Conservation (phyloP, 352 stramenopile species). For the Phytophthora ohioensis region DNA sequence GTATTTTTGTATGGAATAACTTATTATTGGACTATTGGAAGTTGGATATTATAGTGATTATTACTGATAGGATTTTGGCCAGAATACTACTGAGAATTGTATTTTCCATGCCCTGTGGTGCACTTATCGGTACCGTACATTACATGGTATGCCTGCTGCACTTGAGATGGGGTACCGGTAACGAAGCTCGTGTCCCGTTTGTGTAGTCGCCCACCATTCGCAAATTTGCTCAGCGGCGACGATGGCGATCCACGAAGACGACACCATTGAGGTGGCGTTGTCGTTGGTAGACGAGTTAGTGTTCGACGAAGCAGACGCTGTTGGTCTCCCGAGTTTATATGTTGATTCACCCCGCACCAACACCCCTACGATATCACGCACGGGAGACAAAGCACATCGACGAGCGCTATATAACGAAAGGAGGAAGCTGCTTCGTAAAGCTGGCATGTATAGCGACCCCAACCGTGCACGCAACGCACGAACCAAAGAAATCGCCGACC, state of each 20-base stretch:
- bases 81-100: no score
- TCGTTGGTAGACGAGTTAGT: conserved; percentile 4
- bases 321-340: neutral
- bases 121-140: no score
- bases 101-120: no score
- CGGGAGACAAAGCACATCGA: neutral
- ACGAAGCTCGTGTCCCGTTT: neutral
- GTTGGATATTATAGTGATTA: no score
- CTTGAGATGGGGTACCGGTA: no score
- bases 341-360: neutral
- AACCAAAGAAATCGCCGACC: conserved; percentile 49
- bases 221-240: neutral
- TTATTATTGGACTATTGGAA: no score
- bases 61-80: no score
- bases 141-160: no score
- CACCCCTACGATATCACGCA: no score
- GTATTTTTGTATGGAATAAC: no score
- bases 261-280: conserved; percentile 6
- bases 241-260: neutral
- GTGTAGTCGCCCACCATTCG: neutral
- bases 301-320: neutral
- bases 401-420: conserved; percentile 13
- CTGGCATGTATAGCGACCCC: conserved; percentile 38
- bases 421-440: conserved; percentile 35
- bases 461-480: conserved; percentile 38